Percentiles rank a stretch among this genome's conserved stretches.
Conservation (phyloP, 768 basidiomycete species). For the Leccinum arenicola region DNA sequence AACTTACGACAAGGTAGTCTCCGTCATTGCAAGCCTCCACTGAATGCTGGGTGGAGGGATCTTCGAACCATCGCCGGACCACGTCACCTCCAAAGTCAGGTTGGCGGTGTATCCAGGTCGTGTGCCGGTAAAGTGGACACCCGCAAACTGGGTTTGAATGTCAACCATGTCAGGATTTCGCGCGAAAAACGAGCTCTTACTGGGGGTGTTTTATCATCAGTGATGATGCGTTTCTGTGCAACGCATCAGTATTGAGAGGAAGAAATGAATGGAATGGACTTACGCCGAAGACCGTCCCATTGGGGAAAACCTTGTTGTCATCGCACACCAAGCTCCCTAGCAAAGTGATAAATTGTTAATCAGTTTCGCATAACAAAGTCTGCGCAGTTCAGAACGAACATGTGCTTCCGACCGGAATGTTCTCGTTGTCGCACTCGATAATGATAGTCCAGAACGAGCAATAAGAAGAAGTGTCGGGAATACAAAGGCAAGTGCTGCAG, state of each 20-base stretch:
- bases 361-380: neutral
- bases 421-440: conserved; percentile 4
- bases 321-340: conserved; percentile 8
- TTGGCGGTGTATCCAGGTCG: neutral
- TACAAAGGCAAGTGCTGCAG: conserved; percentile 4
- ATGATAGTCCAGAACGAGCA: conserved; percentile 12
- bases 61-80: neutral
- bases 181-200: neutral
- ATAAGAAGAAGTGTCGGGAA: neutral
- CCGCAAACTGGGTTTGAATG: neutral
- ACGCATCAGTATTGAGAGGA: neutral
- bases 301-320: conserved; percentile 6
- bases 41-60: neutral
- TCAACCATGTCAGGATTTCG: neutral
- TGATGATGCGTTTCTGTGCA: neutral
- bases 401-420: conserved; percentile 3
- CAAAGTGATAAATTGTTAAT: neutral
- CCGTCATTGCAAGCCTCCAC: neutral
- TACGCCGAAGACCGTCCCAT: conserved; percentile 8
- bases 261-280: neutral
- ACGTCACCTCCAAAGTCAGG: neutral
- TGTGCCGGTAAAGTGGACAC: conserved; percentile 1
- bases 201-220: neutral
- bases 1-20: neutral
- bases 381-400: neutral